Conservation (phyloP, 176 grass and related monocot genomes). For the Phoenix roebelenii region DNA sequence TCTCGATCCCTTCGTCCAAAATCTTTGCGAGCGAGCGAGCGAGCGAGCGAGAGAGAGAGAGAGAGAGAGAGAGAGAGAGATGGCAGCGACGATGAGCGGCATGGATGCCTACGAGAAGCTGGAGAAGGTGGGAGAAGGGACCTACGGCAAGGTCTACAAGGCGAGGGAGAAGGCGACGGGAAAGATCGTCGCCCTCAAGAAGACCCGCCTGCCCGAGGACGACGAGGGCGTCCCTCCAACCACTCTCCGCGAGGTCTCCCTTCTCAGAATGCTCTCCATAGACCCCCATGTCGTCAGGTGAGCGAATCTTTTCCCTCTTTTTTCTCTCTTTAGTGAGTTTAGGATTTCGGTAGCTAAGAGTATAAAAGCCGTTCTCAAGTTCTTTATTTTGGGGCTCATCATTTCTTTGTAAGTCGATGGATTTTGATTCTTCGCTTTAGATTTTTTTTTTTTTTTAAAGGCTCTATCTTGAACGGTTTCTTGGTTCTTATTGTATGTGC, state of each 20-base stretch:
- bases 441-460: too few species aligned
- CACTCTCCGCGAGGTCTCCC: conserved; percentile 86
- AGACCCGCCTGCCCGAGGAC: conserved; percentile 92
- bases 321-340: too few species aligned
- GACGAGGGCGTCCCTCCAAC: conserved; percentile 94
- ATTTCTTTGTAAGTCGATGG: too few species aligned
- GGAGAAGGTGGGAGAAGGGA: conserved; percentile 99
- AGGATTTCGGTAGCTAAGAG: too few species aligned
- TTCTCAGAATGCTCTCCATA: conserved; percentile 95
- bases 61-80: conserved; percentile 11
- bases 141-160: conserved; percentile 99
- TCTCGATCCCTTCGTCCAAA: too few species aligned
- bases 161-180: conserved; percentile 89
- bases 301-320: too few species aligned
- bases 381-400: too few species aligned
- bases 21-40: too few species aligned
- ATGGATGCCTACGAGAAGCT: conserved; percentile 99
- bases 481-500: too few species aligned
- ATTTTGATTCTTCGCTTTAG: too few species aligned
- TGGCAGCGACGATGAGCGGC: conserved; percentile 20
- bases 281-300: conserved; percentile 78
- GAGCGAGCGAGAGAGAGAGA: conserved; percentile 3
- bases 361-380: too few species aligned
- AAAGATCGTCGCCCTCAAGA: conserved; percentile 92
- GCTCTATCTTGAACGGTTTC: too few species aligned